These are phyloP conservation scores for Diaporthe sp. DNA, from an alignment of 2,329 filamentous ascomycete species.

Conservation along the genomic window DNA sequence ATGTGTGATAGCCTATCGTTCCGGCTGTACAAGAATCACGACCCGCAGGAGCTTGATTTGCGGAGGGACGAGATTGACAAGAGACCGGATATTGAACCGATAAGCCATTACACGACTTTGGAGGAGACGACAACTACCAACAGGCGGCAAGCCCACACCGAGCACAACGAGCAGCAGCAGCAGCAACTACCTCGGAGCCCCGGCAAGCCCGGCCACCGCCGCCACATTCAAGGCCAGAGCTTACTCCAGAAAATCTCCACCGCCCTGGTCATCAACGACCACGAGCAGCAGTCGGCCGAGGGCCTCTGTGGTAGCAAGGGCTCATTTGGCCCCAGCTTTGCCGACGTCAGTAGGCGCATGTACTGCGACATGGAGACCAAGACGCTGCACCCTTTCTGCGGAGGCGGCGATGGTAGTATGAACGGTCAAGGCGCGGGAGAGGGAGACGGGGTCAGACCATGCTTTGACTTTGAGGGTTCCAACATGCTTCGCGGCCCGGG, in stretches of 20 bases:
- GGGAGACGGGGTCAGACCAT: not conserved
- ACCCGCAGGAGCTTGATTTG: not conserved
- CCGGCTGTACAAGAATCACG: not conserved
- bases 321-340: not conserved
- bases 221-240: not conserved
- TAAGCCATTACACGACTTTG: not conserved
- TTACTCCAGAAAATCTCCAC: not conserved
- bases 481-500: not conserved
- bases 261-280: not conserved
- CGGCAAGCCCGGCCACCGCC: not conserved
- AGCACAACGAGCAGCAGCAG: not conserved
- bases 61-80: not conserved
- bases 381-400: not conserved
- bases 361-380: slow-evolving; percentile 12
- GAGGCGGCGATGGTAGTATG: too few species aligned
- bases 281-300: not conserved
- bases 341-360: not conserved
- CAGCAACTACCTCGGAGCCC: too few species aligned
- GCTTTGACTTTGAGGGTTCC: slow-evolving; percentile 10
- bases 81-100: not conserved
- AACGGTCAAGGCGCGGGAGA: not conserved
- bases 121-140: not conserved
- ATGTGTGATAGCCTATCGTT: not conserved
- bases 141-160: not conserved
- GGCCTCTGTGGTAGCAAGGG: not conserved